phyloP scores from a whole-genome alignment of 345 rosid species.

The Citrus reticulata region DNA sequence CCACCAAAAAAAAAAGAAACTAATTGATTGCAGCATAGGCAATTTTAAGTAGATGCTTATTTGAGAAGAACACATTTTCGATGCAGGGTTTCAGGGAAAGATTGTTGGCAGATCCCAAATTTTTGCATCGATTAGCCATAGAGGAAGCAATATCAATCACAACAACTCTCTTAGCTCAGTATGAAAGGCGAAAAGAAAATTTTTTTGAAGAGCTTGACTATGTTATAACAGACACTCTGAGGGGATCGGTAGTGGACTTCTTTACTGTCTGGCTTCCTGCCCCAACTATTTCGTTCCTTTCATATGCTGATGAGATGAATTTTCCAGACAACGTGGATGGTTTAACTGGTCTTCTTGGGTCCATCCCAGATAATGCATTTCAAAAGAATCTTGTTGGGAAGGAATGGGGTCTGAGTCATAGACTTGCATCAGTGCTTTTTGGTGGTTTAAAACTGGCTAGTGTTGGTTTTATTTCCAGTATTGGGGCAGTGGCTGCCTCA shows the following conservation, averaged over 20 bases:
- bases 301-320: conserved; percentile 51
- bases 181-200: conserved; percentile 79
- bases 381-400: conserved; percentile 81
- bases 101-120: conserved; percentile 85
- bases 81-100: conserved; percentile 95
- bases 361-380: conserved; percentile 93
- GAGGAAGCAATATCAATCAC: conserved; percentile 90
- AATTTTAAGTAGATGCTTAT: background rate
- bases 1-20: background rate
- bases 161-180: conserved; percentile 89
- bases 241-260: conserved; percentile 82
- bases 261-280: conserved; percentile 97
- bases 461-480: conserved; percentile 84
- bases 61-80: conserved; percentile 21
- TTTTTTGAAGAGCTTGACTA: conserved; percentile 92
- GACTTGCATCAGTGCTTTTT: conserved; percentile 76
- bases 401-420: conserved; percentile 72
- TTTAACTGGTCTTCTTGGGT: conserved; percentile 69
- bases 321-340: conserved; percentile 54
- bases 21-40: background rate
- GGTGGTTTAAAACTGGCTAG: conserved; percentile 84
- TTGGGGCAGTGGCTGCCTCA: conserved; percentile 80
- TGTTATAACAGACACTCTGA: conserved; percentile 79
- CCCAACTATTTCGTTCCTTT: conserved; percentile 82
- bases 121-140: conserved; percentile 83